Evolutionary conservation across 768 basidiomycete species (phyloP).

Genomic region (Xerocomellus dryophilus): DNA sequence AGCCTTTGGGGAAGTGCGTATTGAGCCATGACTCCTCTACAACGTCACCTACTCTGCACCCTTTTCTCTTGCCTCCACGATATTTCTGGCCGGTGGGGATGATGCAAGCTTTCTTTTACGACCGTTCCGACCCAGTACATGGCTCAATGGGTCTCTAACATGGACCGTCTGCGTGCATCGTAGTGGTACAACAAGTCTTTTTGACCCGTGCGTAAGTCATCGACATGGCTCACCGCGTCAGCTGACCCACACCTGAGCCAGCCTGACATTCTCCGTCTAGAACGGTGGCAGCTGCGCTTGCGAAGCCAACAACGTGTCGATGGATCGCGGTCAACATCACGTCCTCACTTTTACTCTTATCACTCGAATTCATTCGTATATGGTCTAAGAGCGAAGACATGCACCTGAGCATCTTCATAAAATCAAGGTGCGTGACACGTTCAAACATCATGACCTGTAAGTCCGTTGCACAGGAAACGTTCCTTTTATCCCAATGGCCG

Average conservation of each 20-base stretch:
- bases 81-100: conserved; percentile 29
- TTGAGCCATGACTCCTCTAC: conserved; percentile 61
- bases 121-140: conserved; percentile 43
- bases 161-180: conserved; percentile 51
- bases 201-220: conserved; percentile 50
- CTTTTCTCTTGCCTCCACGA: conserved; percentile 43
- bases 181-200: conserved; percentile 56
- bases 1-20: conserved; percentile 61
- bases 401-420: conserved; percentile 56
- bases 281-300: conserved; percentile 43
- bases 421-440: conserved; percentile 51
- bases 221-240: not conserved
- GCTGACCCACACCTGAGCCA: conserved; percentile 42
- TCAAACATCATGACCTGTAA: not conserved
- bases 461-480: conserved; percentile 54
- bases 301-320: too few relatives aligned
- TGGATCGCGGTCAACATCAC: conserved; percentile 44
- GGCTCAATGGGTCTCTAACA: conserved; percentile 38
- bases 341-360: conserved; percentile 45
- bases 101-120: conserved; percentile 28
- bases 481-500: conserved; percentile 71
- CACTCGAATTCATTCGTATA: conserved; percentile 42
- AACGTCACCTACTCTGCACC: too few relatives aligned
- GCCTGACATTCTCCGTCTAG: conserved; percentile 54
- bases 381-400: conserved; percentile 34